Percentiles rank a stretch among this genome's conserved stretches.
Conservation (phyloP, 164 flowering plant species). For the Liriodendron chinense region DNA sequence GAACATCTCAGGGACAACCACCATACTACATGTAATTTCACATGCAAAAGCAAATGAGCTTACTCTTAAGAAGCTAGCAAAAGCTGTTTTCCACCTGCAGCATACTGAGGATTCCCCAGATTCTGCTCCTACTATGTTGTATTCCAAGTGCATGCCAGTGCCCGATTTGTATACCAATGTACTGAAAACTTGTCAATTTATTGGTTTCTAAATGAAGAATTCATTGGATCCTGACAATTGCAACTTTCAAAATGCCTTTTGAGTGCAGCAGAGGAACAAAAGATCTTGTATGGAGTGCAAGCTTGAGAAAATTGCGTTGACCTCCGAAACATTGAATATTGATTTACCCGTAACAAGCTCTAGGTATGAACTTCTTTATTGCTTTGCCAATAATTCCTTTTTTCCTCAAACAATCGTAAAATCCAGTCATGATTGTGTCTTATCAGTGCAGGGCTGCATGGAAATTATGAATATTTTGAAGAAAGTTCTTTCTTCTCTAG, state of each 20-base stretch:
- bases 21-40: slow-evolving; percentile 14
- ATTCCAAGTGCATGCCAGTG: slow-evolving; percentile 10
- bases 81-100: slow-evolving; percentile 27
- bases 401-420: not conserved
- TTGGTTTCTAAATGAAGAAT: not conserved
- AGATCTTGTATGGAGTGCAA: slow-evolving; percentile 33
- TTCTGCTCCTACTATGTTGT: slow-evolving; percentile 7
- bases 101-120: slow-evolving; percentile 15
- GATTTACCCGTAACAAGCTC: not conserved
- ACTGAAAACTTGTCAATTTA: not conserved
- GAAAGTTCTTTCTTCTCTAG: slow-evolving; percentile 31
- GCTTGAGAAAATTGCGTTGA: slow-evolving; percentile 6
- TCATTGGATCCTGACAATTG: not conserved
- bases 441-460: slow-evolving; percentile 34
- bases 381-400: not conserved
- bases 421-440: slow-evolving; percentile 7
- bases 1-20: slow-evolving; percentile 8
- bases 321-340: not conserved
- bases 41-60: slow-evolving; percentile 34
- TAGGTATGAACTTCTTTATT: not conserved
- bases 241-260: slow-evolving; percentile 2
- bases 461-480: slow-evolving; percentile 19
- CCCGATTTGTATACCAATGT: slow-evolving; percentile 14
- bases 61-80: slow-evolving; percentile 35
- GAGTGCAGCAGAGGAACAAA: slow-evolving; percentile 29